phyloP scores from a whole-genome alignment of 2,329 filamentous ascomycete genomes.

The Tolypocladium sp. region DNA sequence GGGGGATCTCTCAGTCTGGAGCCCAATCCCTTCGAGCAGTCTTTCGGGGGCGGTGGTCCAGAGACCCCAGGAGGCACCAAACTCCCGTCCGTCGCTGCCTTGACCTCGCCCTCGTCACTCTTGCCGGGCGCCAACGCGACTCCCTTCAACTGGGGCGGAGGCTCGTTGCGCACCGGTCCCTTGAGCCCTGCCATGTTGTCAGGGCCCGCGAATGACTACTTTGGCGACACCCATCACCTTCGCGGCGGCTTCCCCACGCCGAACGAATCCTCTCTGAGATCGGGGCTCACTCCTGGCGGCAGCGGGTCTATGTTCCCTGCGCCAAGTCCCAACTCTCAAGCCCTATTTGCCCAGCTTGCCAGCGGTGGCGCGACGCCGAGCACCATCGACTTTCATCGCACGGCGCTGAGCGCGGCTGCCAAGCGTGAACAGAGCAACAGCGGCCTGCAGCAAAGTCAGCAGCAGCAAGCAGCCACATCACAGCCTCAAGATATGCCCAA shows the following conservation, averaged over 20 bases:
- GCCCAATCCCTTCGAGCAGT: constrained; percentile 95
- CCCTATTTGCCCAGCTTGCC: constrained; percentile 69
- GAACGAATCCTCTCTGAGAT: constrained; percentile 89
- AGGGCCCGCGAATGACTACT: constrained; percentile 79
- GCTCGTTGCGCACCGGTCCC: constrained; percentile 83
- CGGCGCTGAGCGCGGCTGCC: constrained; percentile 71
- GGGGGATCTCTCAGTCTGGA: constrained; percentile 60
- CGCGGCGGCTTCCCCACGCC: constrained; percentile 85
- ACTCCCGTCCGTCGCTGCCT: constrained; percentile 78
- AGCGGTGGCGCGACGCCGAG: constrained; percentile 79
- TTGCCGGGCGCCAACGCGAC: constrained; percentile 64
- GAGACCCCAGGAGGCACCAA: constrained; percentile 80
- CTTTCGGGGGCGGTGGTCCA: constrained; percentile 60
- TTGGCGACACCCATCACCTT: constrained; percentile 68
- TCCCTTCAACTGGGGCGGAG: constrained; percentile 69
- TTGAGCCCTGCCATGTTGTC: constrained; percentile 96
- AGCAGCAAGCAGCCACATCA: constrained; percentile 33
- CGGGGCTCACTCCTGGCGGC: constrained; percentile 86
- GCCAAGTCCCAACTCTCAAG: constrained; percentile 78
- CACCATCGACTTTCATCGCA: constrained; percentile 90
- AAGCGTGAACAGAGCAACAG: constrained; percentile 42
- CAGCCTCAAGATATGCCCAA: constrained; percentile 45
- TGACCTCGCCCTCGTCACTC: constrained; percentile 83
- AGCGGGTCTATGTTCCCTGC: constrained; percentile 96
- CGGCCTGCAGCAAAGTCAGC: constrained; percentile 17